Evolutionary conservation across 768 basidiomycete species (phyloP), one percentile per base, ranked within the genome.

Genomic region (Gloeopeniophorella convolvens): DNA sequence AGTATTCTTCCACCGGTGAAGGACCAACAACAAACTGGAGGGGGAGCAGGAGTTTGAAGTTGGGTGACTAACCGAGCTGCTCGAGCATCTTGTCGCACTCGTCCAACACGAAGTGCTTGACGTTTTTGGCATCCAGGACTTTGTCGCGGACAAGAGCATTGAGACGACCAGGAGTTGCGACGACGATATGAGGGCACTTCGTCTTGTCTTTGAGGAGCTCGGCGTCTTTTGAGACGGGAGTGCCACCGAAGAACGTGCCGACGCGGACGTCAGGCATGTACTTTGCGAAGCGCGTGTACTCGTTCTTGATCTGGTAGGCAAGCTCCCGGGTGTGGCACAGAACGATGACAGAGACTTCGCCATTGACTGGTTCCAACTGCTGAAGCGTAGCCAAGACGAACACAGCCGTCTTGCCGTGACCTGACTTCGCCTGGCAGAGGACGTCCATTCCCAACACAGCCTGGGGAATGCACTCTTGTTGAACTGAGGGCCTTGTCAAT

Each of bases 61-160:
- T 75, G 83, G 77, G 83, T 70, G 80, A 99, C 96, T 97, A 90
- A 99, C 96, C 96, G 75, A 99, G 93, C 82, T 93, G 89, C 80
- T 99, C 96, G 68, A 99, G 87, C 92, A 99, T 97, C 82, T 99
- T 99, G 80, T 99, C 96, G 80, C 96, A 99, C 76, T 99, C 96
- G 80, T 99, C 96, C 68, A 99, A 76, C 50, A 96, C 93, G 72
- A 99, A 99, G 76, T 98, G 95, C 74, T 98, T 98, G 70, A 98
- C 92, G 64, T 89, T 84, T 72, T 89, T 89, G 58, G 89, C 89
- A 65, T 96, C 91, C 70, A 99, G 68, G 62, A 87, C 79, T 76
- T 98, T 98, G 72, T 98, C 96, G 59, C 95, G 78, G 42, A 85
- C 82, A 60, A 99, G 85, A 48, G 94, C 95, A 66, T 97, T 96